Conservation (phyloP, 1,139 yeast genomes). For the Geotrichum bryndzae region DNA sequence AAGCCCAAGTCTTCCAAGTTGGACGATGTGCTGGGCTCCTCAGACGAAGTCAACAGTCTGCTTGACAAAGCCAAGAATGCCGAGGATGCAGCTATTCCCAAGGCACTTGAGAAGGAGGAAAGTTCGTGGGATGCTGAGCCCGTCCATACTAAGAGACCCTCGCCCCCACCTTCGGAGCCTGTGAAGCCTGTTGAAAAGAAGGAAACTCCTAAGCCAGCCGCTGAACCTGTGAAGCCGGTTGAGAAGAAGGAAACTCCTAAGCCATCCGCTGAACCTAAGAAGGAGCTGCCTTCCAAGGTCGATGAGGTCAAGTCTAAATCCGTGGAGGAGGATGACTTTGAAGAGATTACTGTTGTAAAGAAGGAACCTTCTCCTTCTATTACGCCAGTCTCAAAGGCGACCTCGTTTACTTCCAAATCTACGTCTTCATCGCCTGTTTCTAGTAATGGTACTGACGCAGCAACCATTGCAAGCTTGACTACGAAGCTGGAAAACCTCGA, state of each 20-base stretch:
- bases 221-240: slow-evolving; percentile 16
- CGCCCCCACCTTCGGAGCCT: slow-evolving; percentile 9
- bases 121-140: slow-evolving; percentile 31
- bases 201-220: slow-evolving; percentile 8
- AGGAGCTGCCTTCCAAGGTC: slow-evolving; percentile 11
- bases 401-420: slow-evolving; percentile 11
- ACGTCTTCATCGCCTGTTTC: neutral
- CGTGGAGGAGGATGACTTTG: slow-evolving; percentile 8
- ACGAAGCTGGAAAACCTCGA: slow-evolving; percentile 33
- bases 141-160: slow-evolving; percentile 17
- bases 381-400: neutral
- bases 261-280: slow-evolving; percentile 17
- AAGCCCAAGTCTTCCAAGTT: slow-evolving; percentile 33
- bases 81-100: slow-evolving; percentile 38
- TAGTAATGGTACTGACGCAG: neutral
- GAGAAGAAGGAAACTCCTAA: slow-evolving; percentile 13
- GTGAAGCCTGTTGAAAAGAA: slow-evolving; percentile 18
- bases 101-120: slow-evolving; percentile 22
- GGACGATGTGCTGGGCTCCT: slow-evolving; percentile 44
- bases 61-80: slow-evolving; percentile 46
- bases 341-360: slow-evolving; percentile 6
- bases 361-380: neutral
- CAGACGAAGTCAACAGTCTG: slow-evolving; percentile 45
- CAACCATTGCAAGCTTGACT: slow-evolving; percentile 14
- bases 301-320: slow-evolving; percentile 13